A percentile compares a stretch with the other conserved stretches of the same genome.
These are phyloP conservation scores for Ramaria sp. DNA, from an alignment of 768 basidiomycete species.

Conservation along the genomic window DNA sequence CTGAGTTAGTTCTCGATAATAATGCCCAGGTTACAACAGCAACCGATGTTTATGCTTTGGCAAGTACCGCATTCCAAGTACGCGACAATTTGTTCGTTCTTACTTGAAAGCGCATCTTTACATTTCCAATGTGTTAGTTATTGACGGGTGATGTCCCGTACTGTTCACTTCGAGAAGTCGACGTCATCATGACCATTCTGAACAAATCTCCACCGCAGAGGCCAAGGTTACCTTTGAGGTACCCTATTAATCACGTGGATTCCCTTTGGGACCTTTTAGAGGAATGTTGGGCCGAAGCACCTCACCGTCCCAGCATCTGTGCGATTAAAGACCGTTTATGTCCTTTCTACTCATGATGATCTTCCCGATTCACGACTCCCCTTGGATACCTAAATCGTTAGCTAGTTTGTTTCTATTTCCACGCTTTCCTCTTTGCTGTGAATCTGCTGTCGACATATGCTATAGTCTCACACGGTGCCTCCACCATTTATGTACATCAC, in stretches of 20 bases:
- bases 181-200: background rate
- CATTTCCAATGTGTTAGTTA: background rate
- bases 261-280: background rate
- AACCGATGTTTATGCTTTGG: constrained; percentile 8
- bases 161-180: background rate
- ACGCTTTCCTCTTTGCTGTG: too few species aligned
- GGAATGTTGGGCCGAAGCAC: background rate
- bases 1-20: background rate
- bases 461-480: too few species aligned
- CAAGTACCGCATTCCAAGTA: constrained; percentile 5
- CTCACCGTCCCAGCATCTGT: background rate
- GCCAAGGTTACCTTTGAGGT: background rate
- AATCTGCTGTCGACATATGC: too few species aligned
- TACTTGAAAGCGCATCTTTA: background rate
- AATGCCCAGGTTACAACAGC: background rate
- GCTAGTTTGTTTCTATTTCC: too few species aligned
- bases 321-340: background rate
- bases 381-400: too few species aligned
- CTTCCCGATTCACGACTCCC: too few species aligned
- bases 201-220: background rate
- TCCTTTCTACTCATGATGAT: background rate
- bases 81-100: background rate
- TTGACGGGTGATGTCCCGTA: background rate
- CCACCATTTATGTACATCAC: too few species aligned
- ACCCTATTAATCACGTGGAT: background rate